phyloP scores from a whole-genome alignment of 176 grass and related monocot species.

The Carex myosuroides region DNA sequence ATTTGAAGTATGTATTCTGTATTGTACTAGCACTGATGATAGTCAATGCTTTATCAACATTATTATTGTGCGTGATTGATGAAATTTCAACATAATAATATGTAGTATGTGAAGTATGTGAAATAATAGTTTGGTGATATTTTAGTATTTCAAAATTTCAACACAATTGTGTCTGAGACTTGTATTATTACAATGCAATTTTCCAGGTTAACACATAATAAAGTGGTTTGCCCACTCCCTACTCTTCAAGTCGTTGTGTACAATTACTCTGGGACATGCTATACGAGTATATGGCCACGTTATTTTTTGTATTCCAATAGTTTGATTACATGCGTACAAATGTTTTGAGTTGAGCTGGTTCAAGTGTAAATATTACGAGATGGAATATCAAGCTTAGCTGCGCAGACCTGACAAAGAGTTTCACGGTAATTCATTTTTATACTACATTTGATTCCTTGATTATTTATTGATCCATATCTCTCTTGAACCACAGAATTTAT shows the following conservation, averaged over 20 bases:
- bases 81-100: neutral
- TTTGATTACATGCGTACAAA: conserved; percentile 12
- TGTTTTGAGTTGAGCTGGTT: conserved; percentile 17
- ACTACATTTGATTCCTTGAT: neutral
- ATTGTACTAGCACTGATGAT: neutral
- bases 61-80: neutral
- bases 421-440: neutral
- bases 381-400: conserved; percentile 4
- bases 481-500: neutral
- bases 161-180: neutral
- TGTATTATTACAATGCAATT: neutral
- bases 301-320: neutral
- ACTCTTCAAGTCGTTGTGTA: conserved; percentile 14
- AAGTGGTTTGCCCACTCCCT: conserved; percentile 2
- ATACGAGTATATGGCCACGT: conserved; percentile 1
- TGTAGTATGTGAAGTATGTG: too few species aligned
- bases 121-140: too few species aligned
- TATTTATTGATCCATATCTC: neutral
- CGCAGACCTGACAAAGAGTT: neutral
- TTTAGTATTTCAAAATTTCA: neutral
- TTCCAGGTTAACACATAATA: conserved; percentile 15
- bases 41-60: neutral
- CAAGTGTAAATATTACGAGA: conserved; percentile 13
- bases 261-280: conserved; percentile 14
- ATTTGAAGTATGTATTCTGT: neutral